Conservation (phyloP, 2,329 filamentous ascomycete species). For the Sarocladiaceae sp. region DNA sequence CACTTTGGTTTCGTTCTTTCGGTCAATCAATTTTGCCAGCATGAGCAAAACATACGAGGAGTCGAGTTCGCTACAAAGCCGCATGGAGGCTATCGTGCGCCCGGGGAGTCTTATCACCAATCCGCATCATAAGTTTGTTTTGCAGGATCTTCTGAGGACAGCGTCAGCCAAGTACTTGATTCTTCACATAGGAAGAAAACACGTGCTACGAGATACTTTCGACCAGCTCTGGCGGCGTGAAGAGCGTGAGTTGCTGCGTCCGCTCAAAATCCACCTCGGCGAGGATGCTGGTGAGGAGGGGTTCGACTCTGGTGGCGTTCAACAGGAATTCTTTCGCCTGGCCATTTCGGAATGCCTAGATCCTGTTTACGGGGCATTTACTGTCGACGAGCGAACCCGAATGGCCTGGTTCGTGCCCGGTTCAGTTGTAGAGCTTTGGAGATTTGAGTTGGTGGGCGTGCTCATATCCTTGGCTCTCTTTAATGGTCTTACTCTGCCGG, state of each 20-base stretch:
- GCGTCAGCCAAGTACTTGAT: constrained; percentile 69
- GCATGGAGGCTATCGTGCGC: constrained; percentile 52
- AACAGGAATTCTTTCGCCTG: constrained; percentile 92
- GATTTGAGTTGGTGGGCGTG: constrained; percentile 84
- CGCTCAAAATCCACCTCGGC: constrained; percentile 83
- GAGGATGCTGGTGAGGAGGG: constrained; percentile 82
- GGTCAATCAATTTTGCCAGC: constrained; percentile 77
- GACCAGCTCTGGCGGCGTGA: constrained; percentile 89
- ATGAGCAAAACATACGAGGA: constrained; percentile 81
- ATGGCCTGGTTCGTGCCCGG: constrained; percentile 87
- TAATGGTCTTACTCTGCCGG: constrained; percentile 85
- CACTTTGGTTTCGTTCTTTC: constrained; percentile 76
- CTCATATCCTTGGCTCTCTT: constrained; percentile 88
- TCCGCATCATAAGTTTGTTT: constrained; percentile 53
- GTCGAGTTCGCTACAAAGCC: constrained; percentile 53
- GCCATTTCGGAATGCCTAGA: constrained; percentile 76
- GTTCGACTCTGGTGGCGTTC: constrained; percentile 89
- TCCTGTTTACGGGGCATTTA: constrained; percentile 76
- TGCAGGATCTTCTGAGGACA: constrained; percentile 60
- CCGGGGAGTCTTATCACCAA: constrained; percentile 52
- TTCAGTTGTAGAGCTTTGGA: constrained; percentile 78
- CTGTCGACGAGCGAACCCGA: constrained; percentile 67
- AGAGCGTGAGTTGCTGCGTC: constrained; percentile 74
- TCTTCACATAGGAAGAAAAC: constrained; percentile 61
- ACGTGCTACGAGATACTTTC: constrained; percentile 69